Evolutionary conservation across 1,139 yeast genomes (phyloP).

Genomic region (Arxiozyma slooffiae): DNA sequence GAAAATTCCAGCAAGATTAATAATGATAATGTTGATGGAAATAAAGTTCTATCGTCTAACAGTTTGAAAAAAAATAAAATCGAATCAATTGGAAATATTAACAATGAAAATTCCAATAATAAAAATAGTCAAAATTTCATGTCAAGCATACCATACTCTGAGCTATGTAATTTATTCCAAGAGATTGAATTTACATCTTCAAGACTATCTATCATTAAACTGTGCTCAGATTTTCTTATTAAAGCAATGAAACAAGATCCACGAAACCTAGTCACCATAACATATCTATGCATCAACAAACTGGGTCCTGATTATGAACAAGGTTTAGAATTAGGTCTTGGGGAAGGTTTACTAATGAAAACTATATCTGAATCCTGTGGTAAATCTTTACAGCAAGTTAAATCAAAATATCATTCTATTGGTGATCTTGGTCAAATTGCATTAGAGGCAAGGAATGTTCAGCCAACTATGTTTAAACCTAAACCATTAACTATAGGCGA

Average conservation of each 20-base stretch:
- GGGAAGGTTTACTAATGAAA: constrained; percentile 78
- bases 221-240: constrained; percentile 61
- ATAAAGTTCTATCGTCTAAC: background rate
- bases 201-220: constrained; percentile 67
- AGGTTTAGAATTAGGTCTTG: constrained; percentile 84
- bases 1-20: background rate
- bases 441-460: constrained; percentile 68
- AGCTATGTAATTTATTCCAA: constrained; percentile 61
- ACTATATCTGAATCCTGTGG: constrained; percentile 91
- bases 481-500: constrained; percentile 60
- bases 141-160: constrained; percentile 42
- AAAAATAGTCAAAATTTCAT: constrained; percentile 5
- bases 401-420: constrained; percentile 59
- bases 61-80: background rate
- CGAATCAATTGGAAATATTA: background rate
- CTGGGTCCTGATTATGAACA: constrained; percentile 89
- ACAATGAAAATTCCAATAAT: background rate
- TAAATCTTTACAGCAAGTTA: constrained; percentile 58
- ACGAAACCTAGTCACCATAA: constrained; percentile 53
- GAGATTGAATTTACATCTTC: constrained; percentile 70
- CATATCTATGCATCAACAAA: constrained; percentile 76
- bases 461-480: constrained; percentile 90
- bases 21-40: background rate
- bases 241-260: constrained; percentile 52
- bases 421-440: constrained; percentile 95